phyloP scores from a whole-genome alignment of 345 rosid genomes.

The Xanthoceras sorbifolium region DNA sequence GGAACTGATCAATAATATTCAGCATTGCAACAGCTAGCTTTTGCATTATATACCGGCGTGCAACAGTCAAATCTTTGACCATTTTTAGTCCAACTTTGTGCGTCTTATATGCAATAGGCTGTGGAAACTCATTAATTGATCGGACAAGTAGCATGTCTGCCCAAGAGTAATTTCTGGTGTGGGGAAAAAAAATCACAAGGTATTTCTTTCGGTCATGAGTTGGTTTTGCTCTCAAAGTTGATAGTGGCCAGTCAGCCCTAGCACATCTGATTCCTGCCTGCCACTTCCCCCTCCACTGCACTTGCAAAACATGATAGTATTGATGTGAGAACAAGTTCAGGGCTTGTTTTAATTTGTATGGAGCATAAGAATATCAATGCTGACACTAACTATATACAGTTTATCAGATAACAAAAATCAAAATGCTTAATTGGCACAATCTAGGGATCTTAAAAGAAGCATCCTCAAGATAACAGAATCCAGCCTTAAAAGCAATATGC shows the following conservation, averaged over 20 bases:
- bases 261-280: constrained; percentile 94
- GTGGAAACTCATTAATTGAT: constrained; percentile 73
- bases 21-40: constrained; percentile 88
- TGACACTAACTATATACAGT: not conserved
- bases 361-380: not conserved
- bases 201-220: constrained; percentile 93
- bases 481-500: constrained; percentile 7
- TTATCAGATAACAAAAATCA: not conserved
- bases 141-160: constrained; percentile 91
- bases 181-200: constrained; percentile 89
- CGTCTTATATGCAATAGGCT: constrained; percentile 83
- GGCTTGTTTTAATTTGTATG: not conserved
- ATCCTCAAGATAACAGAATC: not conserved
- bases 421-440: not conserved
- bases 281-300: constrained; percentile 99
- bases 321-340: constrained; percentile 21
- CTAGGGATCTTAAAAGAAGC: not conserved
- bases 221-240: constrained; percentile 94
- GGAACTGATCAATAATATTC: constrained; percentile 85
- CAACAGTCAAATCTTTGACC: constrained; percentile 83
- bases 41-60: constrained; percentile 78
- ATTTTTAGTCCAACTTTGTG: constrained; percentile 76
- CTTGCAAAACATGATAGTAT: constrained; percentile 28
- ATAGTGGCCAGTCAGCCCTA: constrained; percentile 88
- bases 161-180: constrained; percentile 95